Evolutionary conservation across 345 rosid species (phyloP).

Genomic region (Moricandia moricandioides): DNA sequence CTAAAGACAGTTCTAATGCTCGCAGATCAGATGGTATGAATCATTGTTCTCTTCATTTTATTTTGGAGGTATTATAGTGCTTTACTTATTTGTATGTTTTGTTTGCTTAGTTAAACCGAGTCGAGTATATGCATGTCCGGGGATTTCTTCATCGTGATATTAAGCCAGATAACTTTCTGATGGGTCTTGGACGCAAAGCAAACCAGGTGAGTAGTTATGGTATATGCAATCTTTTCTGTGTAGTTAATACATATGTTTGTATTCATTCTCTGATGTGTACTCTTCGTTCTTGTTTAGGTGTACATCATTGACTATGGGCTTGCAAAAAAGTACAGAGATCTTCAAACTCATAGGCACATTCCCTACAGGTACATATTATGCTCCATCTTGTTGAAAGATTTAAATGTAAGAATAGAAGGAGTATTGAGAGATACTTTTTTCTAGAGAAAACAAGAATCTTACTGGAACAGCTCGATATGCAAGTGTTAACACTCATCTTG

Average conservation of each 20-base stretch:
- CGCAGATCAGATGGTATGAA: constrained; percentile 77
- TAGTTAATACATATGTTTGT: not conserved
- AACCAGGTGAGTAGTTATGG: constrained; percentile 67
- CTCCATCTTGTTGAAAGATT: not conserved
- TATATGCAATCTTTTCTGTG: constrained; percentile 13
- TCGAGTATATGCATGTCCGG: constrained; percentile 93
- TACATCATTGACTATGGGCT: constrained; percentile 81
- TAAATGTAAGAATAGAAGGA: not conserved
- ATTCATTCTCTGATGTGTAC: not conserved
- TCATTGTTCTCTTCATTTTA: not conserved
- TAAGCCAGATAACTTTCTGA: constrained; percentile 96
- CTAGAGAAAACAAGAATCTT: constrained; percentile 93
- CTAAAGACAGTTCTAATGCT: constrained; percentile 91
- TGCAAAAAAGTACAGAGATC: constrained; percentile 45
- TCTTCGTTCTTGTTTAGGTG: constrained; percentile 45
- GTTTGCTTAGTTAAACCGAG: constrained; percentile 62
- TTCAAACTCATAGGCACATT: constrained; percentile 42
- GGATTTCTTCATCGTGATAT: constrained; percentile 98
- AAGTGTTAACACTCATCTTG: constrained; percentile 96
- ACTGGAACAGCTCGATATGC: constrained; percentile 97
- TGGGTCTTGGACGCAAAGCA: constrained; percentile 98
- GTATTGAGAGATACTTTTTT: constrained; percentile 7
- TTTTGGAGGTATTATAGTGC: not conserved
- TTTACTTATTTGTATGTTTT: not conserved
- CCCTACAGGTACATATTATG: constrained; percentile 32